These are phyloP conservation scores for Termitomyces sp. DNA, from an alignment of 768 basidiomycete species.

Conservation along the genomic window DNA sequence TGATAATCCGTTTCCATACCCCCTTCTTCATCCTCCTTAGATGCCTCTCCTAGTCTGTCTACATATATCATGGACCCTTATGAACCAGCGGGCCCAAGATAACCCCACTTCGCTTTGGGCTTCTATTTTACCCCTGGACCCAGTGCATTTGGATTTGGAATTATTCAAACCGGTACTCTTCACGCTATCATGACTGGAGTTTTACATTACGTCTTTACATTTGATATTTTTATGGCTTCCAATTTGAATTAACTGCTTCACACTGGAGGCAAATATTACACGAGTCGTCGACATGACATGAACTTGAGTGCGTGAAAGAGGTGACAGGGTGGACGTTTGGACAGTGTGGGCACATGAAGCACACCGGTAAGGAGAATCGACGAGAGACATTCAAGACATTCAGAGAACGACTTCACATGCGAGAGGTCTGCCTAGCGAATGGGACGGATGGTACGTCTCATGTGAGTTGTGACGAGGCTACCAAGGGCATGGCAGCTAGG, in stretches of 20 bases:
- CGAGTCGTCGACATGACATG: too few relatives aligned
- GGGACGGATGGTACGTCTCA: neutral
- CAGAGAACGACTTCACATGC: neutral
- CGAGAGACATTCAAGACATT: neutral
- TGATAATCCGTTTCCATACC: conserved; percentile 5
- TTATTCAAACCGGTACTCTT: neutral
- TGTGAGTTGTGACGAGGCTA: neutral
- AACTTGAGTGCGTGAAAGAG: neutral
- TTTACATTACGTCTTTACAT: conserved; percentile 3
- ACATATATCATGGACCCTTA: conserved; percentile 1
- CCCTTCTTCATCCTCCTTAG: neutral
- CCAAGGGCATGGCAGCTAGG: neutral
- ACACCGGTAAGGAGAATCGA: too few relatives aligned
- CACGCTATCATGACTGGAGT: neutral
- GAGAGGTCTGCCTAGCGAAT: neutral
- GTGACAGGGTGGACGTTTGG: neutral
- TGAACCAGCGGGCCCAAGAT: neutral
- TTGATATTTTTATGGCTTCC: neutral
- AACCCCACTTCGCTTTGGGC: neutral
- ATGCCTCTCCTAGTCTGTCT: neutral
- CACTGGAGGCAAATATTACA: too few relatives aligned
- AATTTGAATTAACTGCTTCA: neutral
- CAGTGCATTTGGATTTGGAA: conserved; percentile 7
- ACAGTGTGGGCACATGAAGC: too few relatives aligned
- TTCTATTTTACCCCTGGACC: neutral